phyloP scores from a whole-genome alignment of 1,284 basidiomycete genomes.

The Gymnopus androsaceus region DNA sequence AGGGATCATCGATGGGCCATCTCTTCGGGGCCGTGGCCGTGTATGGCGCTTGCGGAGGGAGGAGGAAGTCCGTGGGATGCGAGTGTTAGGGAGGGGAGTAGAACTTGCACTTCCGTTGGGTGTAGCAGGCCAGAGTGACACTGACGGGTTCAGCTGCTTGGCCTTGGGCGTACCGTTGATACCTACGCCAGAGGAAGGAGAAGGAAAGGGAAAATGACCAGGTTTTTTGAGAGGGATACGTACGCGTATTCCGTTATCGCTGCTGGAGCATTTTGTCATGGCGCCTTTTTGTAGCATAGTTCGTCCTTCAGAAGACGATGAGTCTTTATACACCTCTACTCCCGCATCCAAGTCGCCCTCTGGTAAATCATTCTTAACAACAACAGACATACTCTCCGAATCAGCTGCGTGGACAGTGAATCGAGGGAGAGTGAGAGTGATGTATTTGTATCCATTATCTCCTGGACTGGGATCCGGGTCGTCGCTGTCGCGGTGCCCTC shows the following conservation, averaged over 20 bases:
- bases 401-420: slow-evolving; percentile 70
- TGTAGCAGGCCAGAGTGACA: slow-evolving; percentile 21
- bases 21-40: slow-evolving; percentile 42
- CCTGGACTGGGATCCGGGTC: slow-evolving; percentile 28
- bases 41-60: slow-evolving; percentile 24
- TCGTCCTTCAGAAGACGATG: slow-evolving; percentile 40
- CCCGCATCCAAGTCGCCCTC: slow-evolving; percentile 34
- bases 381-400: slow-evolving; percentile 53
- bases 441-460: slow-evolving; percentile 31
- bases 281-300: slow-evolving; percentile 58
- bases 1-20: slow-evolving; percentile 65
- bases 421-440: slow-evolving; percentile 57
- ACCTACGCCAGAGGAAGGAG: no score
- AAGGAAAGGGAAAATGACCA: no score
- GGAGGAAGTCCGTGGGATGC: slow-evolving; percentile 23
- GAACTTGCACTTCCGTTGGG: slow-evolving; percentile 20
- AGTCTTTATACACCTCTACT: slow-evolving; percentile 66
- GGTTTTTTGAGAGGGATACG: slow-evolving; percentile 49
- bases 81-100: slow-evolving; percentile 31
- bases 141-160: neutral
- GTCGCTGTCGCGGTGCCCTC: no score
- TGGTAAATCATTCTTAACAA: slow-evolving; percentile 59
- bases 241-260: slow-evolving; percentile 52
- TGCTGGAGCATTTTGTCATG: slow-evolving; percentile 51
- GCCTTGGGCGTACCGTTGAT: neutral